phyloP scores from a whole-genome alignment of 192 early-diverging fungal genomes.

The Backusella macrospora region DNA sequence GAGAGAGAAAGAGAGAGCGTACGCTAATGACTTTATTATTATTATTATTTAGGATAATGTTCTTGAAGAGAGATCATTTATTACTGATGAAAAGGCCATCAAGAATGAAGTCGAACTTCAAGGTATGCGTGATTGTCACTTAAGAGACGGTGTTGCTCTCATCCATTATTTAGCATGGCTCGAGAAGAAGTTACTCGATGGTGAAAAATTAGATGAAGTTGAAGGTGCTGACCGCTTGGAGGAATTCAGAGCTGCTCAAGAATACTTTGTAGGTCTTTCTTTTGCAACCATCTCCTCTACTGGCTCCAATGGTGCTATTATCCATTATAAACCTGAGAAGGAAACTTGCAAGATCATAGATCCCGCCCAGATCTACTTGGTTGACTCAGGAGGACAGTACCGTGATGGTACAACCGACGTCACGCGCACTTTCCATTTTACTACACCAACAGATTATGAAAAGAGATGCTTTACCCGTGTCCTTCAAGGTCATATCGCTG shows the following conservation, averaged over 20 bases:
- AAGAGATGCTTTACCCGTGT: constrained; percentile 96
- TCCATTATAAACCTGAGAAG: constrained; percentile 94
- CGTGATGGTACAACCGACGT: constrained; percentile 95
- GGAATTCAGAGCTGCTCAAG: constrained; percentile 69
- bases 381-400: constrained; percentile 97
- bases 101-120: constrained; percentile 91
- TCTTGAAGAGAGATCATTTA: constrained; percentile 63
- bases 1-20: too few species aligned
- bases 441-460: constrained; percentile 79
- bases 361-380: constrained; percentile 81
- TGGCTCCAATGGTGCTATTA: constrained; percentile 96
- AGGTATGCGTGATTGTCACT: constrained; percentile 91
- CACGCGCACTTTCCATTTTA: constrained; percentile 95
- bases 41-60: constrained; percentile 44
- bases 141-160: constrained; percentile 88
- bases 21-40: background rate
- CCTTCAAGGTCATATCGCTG: constrained; percentile 95
- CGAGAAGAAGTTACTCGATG: constrained; percentile 81
- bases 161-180: constrained; percentile 92
- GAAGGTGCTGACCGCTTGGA: constrained; percentile 88
- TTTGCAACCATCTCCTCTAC: constrained; percentile 97
- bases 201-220: constrained; percentile 77
- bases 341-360: constrained; percentile 78
- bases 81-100: constrained; percentile 85
- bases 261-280: constrained; percentile 88